Conservation (phyloP, 139 green algal species). For the Chlorella sp. region DNA sequence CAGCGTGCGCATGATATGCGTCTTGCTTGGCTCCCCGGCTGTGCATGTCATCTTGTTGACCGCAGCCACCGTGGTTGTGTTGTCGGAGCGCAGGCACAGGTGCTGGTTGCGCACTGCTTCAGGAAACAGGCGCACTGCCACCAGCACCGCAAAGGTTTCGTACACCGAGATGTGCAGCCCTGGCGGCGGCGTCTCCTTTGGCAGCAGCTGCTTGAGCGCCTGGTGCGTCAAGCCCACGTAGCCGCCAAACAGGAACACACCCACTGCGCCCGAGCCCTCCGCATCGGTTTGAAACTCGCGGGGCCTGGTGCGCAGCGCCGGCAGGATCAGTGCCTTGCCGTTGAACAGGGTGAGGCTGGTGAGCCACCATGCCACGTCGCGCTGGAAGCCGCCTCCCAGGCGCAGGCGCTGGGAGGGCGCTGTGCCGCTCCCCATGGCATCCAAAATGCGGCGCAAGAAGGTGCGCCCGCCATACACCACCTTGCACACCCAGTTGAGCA, state of each 20-base stretch:
- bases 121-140: not conserved
- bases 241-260: not conserved
- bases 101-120: not conserved
- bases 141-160: not conserved
- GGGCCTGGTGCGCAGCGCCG: not conserved
- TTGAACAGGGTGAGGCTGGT: not conserved
- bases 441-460: slow-evolving; percentile 1
- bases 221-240: not conserved
- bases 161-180: slow-evolving; percentile 10
- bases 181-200: not conserved
- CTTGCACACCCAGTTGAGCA: not conserved
- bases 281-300: not conserved
- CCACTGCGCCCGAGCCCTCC: not conserved
- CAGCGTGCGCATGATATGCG: not conserved
- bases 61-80: not conserved
- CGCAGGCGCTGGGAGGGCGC: not conserved
- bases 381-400: not conserved
- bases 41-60: slow-evolving; percentile 5
- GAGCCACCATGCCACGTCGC: not conserved
- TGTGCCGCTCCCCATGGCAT: not conserved
- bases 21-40: not conserved
- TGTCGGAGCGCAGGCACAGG: not conserved
- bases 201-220: not conserved
- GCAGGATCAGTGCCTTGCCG: not conserved
- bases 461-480: slow-evolving; percentile 1